Evolutionary conservation across 1,284 basidiomycete species (phyloP), one percentile per base, ranked within the genome.

Genomic region (Tetrapyrgos nigripes): DNA sequence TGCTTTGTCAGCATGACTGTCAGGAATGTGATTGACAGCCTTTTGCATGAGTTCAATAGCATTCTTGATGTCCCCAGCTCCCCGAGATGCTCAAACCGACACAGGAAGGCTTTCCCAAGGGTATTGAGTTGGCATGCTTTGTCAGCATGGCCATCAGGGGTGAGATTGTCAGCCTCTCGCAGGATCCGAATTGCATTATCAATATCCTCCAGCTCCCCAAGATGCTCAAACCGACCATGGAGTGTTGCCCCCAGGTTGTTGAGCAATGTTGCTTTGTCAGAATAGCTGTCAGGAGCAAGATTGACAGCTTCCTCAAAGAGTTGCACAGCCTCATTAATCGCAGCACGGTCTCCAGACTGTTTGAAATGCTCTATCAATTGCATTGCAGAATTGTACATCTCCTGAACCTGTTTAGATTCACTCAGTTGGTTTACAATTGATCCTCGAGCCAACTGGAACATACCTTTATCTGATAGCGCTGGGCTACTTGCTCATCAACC

Each of bases 11-110:
- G 35, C 6, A 23, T 53, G 35, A 19, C 37, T 24, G 43, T 44
- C 40, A 27, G 51, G 35, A 24, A 37, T 53, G 35, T 40, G 51
- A 31, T 53, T 17, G 24, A 53, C 51, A 6, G 33, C 51, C n/a
- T 24, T 6, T 23, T 26, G 49, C 13, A 13, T 8, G 11, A 31
- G 13, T 27, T 17, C 24, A 48, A 51, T 28, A 5, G 50, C 50
- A n/a, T 14, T 23, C 3, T 51, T 35, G 26, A 51, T 29, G n/a
- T 51, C 50, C 5, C n/a, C 8, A 35, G 17, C 8, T 51, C 31
- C 10, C 33, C 9, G 4, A 51, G 26, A 26, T 40, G 50, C 33
- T 51, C 31, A 23, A 51, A 51, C 13, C 47, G 47, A 9, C 9
- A 9, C 19, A 26, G 26, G 11, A 49, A 23, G 19, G 26, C 26